These are phyloP conservation scores for Centrapalus pauciflorus DNA, from an alignment of 129 eudicot species.

Conservation along the genomic window DNA sequence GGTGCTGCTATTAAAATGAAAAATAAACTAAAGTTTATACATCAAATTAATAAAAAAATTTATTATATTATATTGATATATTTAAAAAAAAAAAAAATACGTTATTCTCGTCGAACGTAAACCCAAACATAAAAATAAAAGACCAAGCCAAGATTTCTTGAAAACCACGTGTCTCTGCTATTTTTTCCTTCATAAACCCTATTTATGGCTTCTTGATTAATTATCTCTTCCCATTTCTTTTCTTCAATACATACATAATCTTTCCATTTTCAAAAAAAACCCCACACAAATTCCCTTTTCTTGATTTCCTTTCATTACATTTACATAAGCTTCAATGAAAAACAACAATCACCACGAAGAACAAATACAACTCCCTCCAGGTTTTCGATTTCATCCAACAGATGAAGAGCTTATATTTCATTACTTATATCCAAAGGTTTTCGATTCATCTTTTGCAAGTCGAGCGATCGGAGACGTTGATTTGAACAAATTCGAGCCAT, in stretches of 20 bases:
- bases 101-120: too few species aligned
- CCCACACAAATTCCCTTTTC: neutral
- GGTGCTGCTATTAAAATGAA: too few species aligned
- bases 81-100: too few species aligned
- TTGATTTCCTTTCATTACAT: neutral
- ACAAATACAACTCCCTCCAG: conserved; percentile 60
- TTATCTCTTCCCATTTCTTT: conserved; percentile 17
- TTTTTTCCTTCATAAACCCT: conserved; percentile 34
- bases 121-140: neutral
- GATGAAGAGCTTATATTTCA: conserved; percentile 81
- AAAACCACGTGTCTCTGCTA: conserved; percentile 43
- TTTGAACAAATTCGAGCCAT: conserved; percentile 79
- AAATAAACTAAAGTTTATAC: too few species aligned
- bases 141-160: conserved; percentile 14
- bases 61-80: too few species aligned
- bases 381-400: conserved; percentile 77
- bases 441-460: conserved; percentile 38
- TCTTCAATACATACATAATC: conserved; percentile 6
- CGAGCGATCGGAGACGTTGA: conserved; percentile 75
- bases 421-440: conserved; percentile 48
- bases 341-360: conserved; percentile 25
- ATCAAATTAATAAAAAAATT: too few species aligned
- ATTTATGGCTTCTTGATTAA: conserved; percentile 48
- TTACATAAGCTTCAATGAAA: conserved; percentile 11
- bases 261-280: conserved; percentile 14